phyloP scores from a whole-genome alignment of 2,329 filamentous ascomycete genomes.

The Cladosporium sp. region DNA sequence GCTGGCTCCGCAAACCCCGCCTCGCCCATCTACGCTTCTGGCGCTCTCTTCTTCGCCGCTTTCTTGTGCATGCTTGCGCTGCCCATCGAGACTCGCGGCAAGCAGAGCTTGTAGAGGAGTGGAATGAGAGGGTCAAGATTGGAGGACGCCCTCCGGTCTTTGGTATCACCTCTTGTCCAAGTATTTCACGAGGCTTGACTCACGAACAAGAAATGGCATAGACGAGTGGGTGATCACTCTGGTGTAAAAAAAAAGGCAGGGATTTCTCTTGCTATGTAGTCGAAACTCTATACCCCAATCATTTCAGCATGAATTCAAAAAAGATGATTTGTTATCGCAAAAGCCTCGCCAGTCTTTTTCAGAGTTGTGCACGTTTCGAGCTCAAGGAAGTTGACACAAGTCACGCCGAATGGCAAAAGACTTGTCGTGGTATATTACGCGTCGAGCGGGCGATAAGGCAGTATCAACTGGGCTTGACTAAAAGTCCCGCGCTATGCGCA shows the following conservation, averaged over 20 bases:
- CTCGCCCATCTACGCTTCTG: slow-evolving; percentile 41
- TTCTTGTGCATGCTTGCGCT: slow-evolving; percentile 39
- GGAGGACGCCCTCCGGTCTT: neutral
- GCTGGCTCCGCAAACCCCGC: slow-evolving; percentile 36
- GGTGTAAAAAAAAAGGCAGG: neutral
- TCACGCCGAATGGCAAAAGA: too few relatives aligned
- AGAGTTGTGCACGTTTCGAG: too few relatives aligned
- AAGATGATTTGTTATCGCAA: too few relatives aligned
- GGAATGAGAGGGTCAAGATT: too few relatives aligned
- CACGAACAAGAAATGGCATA: neutral
- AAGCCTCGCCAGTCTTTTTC: too few relatives aligned
- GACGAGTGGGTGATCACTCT: too few relatives aligned
- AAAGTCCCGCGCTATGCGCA: too few relatives aligned
- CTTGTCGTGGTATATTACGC: too few relatives aligned
- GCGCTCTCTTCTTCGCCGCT: slow-evolving; percentile 41
- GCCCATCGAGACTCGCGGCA: slow-evolving; percentile 42
- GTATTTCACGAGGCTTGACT: neutral
- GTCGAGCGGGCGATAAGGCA: too few relatives aligned
- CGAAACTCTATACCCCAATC: neutral
- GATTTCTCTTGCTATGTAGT: neutral
- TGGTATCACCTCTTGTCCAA: neutral
- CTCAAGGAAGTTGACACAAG: too few relatives aligned
- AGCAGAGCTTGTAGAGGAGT: slow-evolving; percentile 34
- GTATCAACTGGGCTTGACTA: too few relatives aligned
- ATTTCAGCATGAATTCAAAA: neutral